Conservation (phyloP, 495 filamentous ascomycete species). For the Penicillium egyptiacum region DNA sequence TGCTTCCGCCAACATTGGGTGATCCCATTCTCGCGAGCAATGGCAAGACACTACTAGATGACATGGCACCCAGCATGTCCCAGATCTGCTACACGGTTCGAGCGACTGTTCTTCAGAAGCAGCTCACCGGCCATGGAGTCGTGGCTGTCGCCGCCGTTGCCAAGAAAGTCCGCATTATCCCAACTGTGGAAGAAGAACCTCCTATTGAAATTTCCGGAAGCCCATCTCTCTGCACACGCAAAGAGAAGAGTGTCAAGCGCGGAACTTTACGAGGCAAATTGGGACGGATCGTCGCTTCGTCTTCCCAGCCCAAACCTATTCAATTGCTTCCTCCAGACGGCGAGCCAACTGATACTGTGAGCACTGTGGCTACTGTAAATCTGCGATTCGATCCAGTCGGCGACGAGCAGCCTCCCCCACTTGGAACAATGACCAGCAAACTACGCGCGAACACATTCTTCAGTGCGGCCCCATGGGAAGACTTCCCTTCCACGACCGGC, state of each 20-base stretch:
- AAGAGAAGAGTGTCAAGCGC: slow-evolving; percentile 75
- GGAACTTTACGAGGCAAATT: slow-evolving; percentile 76
- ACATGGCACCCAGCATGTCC: slow-evolving; percentile 80
- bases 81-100: slow-evolving; percentile 73
- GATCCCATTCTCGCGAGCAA: slow-evolving; percentile 57
- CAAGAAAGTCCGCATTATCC: slow-evolving; percentile 75
- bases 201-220: slow-evolving; percentile 64
- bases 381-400: slow-evolving; percentile 74
- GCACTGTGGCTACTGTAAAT: slow-evolving; percentile 65
- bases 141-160: slow-evolving; percentile 49
- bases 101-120: slow-evolving; percentile 49
- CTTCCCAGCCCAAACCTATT: slow-evolving; percentile 70
- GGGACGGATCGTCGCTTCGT: slow-evolving; percentile 70
- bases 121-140: slow-evolving; percentile 17
- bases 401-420: slow-evolving; percentile 60
- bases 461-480: slow-evolving; percentile 58
- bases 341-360: slow-evolving; percentile 35
- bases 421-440: slow-evolving; percentile 67
- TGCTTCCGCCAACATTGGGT: slow-evolving; percentile 79
- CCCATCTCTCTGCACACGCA: slow-evolving; percentile 64
- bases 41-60: slow-evolving; percentile 61
- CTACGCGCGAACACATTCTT: slow-evolving; percentile 76
- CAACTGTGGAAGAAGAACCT: slow-evolving; percentile 69
- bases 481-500: slow-evolving; percentile 36
- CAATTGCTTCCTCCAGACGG: slow-evolving; percentile 54